A percentile compares a stretch with the other conserved stretches of the same genome.
phyloP scores from a whole-genome alignment of 306 rosid species.

The Casuarina equisetifolia region DNA sequence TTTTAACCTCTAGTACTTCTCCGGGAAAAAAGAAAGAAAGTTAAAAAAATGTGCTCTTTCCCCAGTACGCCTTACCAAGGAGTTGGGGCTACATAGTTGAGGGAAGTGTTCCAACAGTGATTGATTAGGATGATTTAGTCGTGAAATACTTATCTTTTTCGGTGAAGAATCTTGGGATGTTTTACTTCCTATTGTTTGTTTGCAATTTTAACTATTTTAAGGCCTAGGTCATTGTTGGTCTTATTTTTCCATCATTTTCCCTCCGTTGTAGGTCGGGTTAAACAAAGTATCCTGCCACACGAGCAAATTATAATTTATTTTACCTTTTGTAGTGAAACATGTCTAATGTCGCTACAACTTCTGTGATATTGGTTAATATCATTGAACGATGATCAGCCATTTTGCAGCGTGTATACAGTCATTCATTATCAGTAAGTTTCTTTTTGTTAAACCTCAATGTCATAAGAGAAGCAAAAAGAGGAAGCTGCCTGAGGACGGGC shows the following conservation, averaged over 20 bases:
- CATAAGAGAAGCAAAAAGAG: not conserved
- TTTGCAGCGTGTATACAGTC: not conserved
- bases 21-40: not conserved
- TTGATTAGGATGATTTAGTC: not conserved
- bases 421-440: not conserved
- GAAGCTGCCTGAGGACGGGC: no score
- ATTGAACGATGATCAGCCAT: not conserved
- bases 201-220: not conserved
- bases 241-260: not conserved
- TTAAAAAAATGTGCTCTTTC: not conserved
- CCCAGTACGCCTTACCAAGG: no score
- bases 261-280: not conserved
- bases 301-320: not conserved
- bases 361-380: not conserved
- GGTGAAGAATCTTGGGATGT: not conserved
- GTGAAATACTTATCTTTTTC: not conserved
- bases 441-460: not conserved
- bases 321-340: not conserved
- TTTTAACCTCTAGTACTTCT: not conserved
- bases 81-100: not conserved
- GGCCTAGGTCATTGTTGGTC: not conserved
- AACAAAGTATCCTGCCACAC: not conserved
- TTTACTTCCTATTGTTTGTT: not conserved
- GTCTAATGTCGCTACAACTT: not conserved
- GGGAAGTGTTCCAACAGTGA: not conserved